Conservation (phyloP, 2,329 filamentous ascomycete genomes). For the Chrysoporthe deuterocubensis region DNA sequence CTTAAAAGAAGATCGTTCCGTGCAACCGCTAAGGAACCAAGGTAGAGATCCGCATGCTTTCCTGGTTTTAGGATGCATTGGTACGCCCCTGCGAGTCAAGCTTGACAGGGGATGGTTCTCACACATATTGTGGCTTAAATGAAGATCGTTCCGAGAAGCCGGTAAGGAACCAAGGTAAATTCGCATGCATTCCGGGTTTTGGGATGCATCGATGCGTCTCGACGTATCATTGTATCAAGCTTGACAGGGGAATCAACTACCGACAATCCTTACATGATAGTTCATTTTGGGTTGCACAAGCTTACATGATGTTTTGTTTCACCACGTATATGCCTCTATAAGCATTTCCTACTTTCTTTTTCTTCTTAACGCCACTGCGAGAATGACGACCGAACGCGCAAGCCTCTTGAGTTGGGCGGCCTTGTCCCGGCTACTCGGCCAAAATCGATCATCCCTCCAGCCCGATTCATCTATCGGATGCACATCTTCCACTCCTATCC, state of each 20-base stretch:
- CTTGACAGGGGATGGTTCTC: background rate
- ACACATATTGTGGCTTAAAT: background rate
- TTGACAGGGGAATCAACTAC: background rate
- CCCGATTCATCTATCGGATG: slow-evolving; percentile 21
- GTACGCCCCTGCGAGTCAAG: background rate
- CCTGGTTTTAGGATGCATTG: background rate
- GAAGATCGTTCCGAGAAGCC: background rate
- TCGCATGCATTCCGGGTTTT: background rate
- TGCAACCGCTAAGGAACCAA: background rate
- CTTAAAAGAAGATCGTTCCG: background rate
- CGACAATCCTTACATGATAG: background rate
- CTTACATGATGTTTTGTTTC: background rate
- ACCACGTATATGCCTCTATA: background rate
- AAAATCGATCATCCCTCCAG: background rate
- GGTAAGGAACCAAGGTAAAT: background rate
- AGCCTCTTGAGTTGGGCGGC: background rate
- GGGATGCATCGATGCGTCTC: background rate
- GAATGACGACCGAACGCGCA: background rate
- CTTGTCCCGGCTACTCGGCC: background rate
- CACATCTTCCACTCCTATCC: slow-evolving; percentile 6
- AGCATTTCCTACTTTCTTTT: background rate
- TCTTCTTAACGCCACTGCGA: background rate
- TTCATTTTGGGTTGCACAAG: background rate
- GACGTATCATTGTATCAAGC: background rate
- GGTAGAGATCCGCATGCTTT: background rate